Evolutionary conservation across 306 rosid genomes (phyloP), one percentile per base, ranked within the genome.

Genomic region (Leucaena leucocephala): DNA sequence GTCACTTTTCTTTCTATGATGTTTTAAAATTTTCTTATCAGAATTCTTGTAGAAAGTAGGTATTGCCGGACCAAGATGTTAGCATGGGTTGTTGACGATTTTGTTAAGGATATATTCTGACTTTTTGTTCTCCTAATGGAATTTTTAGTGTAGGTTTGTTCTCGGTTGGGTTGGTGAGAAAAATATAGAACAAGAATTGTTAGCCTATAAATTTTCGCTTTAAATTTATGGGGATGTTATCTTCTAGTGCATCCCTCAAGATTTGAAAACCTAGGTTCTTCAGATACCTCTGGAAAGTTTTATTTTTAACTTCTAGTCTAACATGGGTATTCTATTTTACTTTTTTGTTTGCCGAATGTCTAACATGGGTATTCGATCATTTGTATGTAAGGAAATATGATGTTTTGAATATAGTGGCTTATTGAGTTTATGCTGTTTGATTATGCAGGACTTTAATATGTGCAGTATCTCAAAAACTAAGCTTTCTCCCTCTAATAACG

Each of bases 361-460:
- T 13, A 15, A 48, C 9, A 50, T 71, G 50, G 17, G 15, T 0
- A 61, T 74, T 80, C 14, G 22, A 9, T 16, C 9, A 52, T 58
- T 22, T 58, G 3, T 1, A 8, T 62, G 11, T 55, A 55, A 43
- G 57, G 49, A 59, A 42, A 42, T 27, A 27, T 73, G 9, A 69
- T 5, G 49, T 73, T 8, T 77, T 72, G 7, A 11, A 57, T 70
- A 68, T 71, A 55, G 64, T 35, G 64, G 84, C 54, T 49, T 83
- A 81, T 72, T 87, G 85, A 72, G 44, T 59, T 72, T 62, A 35
- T 46, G 72, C 19, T 70, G 64, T 87, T 14, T 6, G 36, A 76
- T 68, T 80, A 34, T 87, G 87, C 91, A 95, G 99, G 92, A 76
- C n/a, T 81, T 82, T 72, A 88, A 72, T 89, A 98, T 93, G 98